Percentiles rank a stretch among this genome's conserved stretches.
Conservation (phyloP, 352 stramenopile species). For the Pythium dissimile region DNA sequence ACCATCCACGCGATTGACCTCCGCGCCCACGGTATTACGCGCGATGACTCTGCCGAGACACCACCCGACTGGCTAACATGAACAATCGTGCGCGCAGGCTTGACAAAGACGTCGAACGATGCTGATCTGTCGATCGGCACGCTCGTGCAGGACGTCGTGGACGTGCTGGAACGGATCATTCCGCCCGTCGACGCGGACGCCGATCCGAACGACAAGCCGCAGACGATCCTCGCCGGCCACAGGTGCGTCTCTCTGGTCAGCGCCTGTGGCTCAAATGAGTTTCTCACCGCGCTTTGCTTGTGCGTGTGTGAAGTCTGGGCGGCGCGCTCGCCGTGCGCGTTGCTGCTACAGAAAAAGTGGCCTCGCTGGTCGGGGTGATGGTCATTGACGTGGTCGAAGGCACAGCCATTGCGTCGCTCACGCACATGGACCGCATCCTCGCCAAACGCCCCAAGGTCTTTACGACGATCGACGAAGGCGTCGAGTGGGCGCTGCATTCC, state of each 20-base stretch:
- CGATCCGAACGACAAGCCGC: constrained; percentile 29
- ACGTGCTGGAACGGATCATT: constrained; percentile 51
- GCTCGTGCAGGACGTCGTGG: constrained; percentile 66
- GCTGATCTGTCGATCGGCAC: constrained; percentile 69
- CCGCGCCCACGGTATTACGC: constrained; percentile 60
- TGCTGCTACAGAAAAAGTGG: constrained; percentile 47
- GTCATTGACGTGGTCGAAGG: constrained; percentile 89
- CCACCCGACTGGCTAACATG: not conserved
- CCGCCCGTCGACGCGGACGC: constrained; percentile 24
- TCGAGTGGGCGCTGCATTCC: constrained; percentile 78
- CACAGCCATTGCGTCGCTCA: constrained; percentile 79
- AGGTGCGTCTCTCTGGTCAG: constrained; percentile 32
- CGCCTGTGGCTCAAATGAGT: too few relatives aligned
- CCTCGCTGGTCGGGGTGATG: constrained; percentile 75
- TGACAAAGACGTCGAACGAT: constrained; percentile 57
- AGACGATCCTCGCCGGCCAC: constrained; percentile 79
- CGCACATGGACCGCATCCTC: constrained; percentile 83
- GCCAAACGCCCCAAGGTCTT: constrained; percentile 67
- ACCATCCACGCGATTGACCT: constrained; percentile 84
- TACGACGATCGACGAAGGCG: constrained; percentile 58
- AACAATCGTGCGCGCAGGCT: too few relatives aligned
- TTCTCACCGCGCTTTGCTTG: not conserved
- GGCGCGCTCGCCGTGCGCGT: constrained; percentile 80
- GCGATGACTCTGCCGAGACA: not conserved
- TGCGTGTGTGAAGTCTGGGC: constrained; percentile 56